A percentile compares a stretch with the other conserved stretches of the same genome.
These are phyloP conservation scores for Aspergillus persii DNA, from an alignment of 2,329 filamentous ascomycete species.

Conservation along the genomic window DNA sequence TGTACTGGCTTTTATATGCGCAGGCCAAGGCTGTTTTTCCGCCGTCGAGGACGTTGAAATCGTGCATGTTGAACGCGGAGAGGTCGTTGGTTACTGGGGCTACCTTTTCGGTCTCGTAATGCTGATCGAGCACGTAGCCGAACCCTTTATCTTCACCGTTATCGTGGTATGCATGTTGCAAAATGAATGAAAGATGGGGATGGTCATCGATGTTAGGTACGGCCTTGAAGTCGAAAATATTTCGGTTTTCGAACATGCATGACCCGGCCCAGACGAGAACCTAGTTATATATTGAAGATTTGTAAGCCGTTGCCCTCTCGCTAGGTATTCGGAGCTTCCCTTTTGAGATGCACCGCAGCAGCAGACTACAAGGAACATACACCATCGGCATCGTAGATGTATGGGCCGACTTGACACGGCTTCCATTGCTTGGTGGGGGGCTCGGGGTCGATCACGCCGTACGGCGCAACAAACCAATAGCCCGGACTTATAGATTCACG, in stretches of 20 bases:
- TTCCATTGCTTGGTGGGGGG: slow-evolving; percentile 28
- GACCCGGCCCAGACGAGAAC: slow-evolving; percentile 50
- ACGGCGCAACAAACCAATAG: slow-evolving; percentile 51
- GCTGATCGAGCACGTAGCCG: slow-evolving; percentile 49
- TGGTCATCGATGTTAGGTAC: slow-evolving; percentile 44
- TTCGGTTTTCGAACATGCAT: slow-evolving; percentile 46
- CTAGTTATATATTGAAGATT: slow-evolving; percentile 8
- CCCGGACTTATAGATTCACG: slow-evolving; percentile 36
- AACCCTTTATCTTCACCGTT: slow-evolving; percentile 43
- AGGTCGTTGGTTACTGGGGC: slow-evolving; percentile 27
- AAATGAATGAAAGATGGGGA: slow-evolving; percentile 50
- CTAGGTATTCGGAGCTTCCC: slow-evolving; percentile 2
- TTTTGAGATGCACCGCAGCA: not conserved
- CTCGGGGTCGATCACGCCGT: slow-evolving; percentile 28
- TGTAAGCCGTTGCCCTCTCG: slow-evolving; percentile 4
- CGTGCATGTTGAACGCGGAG: slow-evolving; percentile 40
- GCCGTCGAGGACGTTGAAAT: slow-evolving; percentile 38
- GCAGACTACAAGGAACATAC: slow-evolving; percentile 22
- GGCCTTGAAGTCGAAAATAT: slow-evolving; percentile 48
- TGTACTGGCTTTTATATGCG: slow-evolving; percentile 21
- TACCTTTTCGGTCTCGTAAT: slow-evolving; percentile 45
- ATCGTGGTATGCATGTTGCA: slow-evolving; percentile 25
- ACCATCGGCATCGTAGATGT: slow-evolving; percentile 51
- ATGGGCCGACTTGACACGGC: slow-evolving; percentile 47
- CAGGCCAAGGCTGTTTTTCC: slow-evolving; percentile 36